Evolutionary conservation across 2,329 filamentous ascomycete species (phyloP).

Genomic region (Ophiostoma australiae): DNA sequence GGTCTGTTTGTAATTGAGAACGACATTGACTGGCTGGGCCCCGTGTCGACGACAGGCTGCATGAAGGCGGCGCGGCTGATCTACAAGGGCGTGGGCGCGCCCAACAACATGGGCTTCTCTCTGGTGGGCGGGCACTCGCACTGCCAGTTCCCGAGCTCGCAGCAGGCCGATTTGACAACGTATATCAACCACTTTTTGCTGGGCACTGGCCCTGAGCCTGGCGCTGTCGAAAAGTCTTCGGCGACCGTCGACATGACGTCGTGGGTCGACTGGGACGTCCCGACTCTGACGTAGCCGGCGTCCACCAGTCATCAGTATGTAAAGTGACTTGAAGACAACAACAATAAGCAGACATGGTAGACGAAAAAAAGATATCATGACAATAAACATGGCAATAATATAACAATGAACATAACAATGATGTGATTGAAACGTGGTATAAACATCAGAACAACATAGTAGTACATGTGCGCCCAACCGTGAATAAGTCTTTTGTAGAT

Average conservation of each 20-base stretch:
- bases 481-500: background rate
- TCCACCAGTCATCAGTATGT: no score
- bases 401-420: background rate
- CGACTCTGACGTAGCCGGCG: background rate
- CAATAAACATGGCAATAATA: background rate
- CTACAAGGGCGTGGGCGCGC: conserved; percentile 50
- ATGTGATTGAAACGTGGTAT: background rate
- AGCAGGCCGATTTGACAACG: conserved; percentile 47
- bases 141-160: conserved; percentile 51
- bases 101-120: conserved; percentile 54
- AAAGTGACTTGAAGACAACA: background rate
- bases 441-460: background rate
- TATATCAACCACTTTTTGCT: conserved; percentile 55
- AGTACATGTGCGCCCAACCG: background rate
- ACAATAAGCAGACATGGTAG: no score
- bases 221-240: conserved; percentile 35
- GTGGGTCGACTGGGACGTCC: background rate
- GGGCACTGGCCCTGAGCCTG: conserved; percentile 34
- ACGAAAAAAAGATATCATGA: no score
- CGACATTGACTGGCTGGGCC: conserved; percentile 55
- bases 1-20: conserved; percentile 55
- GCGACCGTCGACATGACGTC: background rate
- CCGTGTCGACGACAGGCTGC: conserved; percentile 52
- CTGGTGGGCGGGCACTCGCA: conserved; percentile 51
- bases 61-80: conserved; percentile 52